Percentiles rank a stretch among this genome's conserved stretches.
Conservation (phyloP, 768 basidiomycete genomes). For the Dictyophora rubrovolvata region DNA sequence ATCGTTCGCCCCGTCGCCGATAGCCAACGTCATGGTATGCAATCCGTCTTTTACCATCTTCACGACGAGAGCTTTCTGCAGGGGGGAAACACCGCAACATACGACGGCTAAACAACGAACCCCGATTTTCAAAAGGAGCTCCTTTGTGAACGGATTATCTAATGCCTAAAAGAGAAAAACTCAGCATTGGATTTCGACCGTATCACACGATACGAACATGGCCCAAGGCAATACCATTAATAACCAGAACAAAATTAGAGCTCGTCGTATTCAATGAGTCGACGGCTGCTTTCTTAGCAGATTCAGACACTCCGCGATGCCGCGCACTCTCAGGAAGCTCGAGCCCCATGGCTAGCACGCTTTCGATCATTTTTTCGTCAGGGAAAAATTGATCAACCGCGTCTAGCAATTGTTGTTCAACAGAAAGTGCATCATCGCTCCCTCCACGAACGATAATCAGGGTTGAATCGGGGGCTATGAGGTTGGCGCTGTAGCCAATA, state of each 20-base stretch:
- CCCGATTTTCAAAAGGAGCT: constrained; percentile 73
- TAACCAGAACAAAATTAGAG: constrained; percentile 85
- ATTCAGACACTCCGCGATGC: constrained; percentile 53
- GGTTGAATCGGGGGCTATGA: constrained; percentile 91
- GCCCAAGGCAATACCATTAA: constrained; percentile 83
- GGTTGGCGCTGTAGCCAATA: constrained; percentile 79
- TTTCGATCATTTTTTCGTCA: constrained; percentile 89
- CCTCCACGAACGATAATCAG: constrained; percentile 94
- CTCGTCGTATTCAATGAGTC: constrained; percentile 28
- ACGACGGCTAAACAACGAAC: constrained; percentile 98
- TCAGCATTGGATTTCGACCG: constrained; percentile 58
- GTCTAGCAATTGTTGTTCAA: not conserved
- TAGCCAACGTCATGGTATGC: constrained; percentile 92
- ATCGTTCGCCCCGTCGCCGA: constrained; percentile 96
- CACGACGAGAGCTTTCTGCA: constrained; percentile 96
- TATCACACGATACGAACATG: not conserved
- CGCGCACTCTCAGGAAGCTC: constrained; percentile 36
- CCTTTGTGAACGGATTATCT: constrained; percentile 58
- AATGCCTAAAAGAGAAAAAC: constrained; percentile 44
- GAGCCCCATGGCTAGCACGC: constrained; percentile 53
- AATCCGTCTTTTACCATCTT: constrained; percentile 92
- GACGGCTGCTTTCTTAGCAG: constrained; percentile 27
- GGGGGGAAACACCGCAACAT: constrained; percentile 94
- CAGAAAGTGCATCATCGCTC: constrained; percentile 56
- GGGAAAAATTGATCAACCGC: constrained; percentile 78